These are phyloP conservation scores for Musa troglodytarum DNA, from an alignment of 176 grass and related monocot genomes.

Conservation along the genomic window DNA sequence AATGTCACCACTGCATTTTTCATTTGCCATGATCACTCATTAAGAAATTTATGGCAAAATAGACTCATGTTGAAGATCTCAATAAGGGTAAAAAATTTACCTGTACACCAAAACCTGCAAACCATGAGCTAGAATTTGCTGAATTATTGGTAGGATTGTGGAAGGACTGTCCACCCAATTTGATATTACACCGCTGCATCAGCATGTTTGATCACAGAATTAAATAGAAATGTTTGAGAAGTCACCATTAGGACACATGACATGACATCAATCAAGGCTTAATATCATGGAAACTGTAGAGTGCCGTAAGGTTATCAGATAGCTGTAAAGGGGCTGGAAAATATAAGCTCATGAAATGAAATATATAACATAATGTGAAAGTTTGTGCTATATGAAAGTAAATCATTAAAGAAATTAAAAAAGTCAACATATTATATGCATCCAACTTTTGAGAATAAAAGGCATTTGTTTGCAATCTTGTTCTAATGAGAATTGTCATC, in stretches of 20 bases:
- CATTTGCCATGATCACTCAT: background rate
- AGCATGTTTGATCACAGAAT: background rate
- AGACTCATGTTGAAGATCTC: background rate
- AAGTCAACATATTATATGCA: too few relatives aligned
- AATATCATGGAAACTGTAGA: too few relatives aligned
- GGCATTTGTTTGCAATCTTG: too few relatives aligned
- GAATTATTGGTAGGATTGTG: slow-evolving; percentile 53
- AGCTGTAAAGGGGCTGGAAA: too few relatives aligned
- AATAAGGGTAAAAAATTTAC: slow-evolving; percentile 18
- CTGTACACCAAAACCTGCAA: slow-evolving; percentile 71
- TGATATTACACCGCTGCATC: slow-evolving; percentile 35
- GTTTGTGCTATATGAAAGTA: too few relatives aligned
- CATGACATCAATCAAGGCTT: too few relatives aligned
- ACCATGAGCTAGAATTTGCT: slow-evolving; percentile 38
- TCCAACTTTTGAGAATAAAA: too few relatives aligned
- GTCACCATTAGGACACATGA: background rate
- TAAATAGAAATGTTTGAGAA: background rate
- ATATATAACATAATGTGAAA: too few relatives aligned
- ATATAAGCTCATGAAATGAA: too few relatives aligned
- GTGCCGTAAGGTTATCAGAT: too few relatives aligned
- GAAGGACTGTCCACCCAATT: slow-evolving; percentile 38
- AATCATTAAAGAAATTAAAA: too few relatives aligned
- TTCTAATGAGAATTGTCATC: too few relatives aligned
- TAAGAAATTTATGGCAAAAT: background rate
- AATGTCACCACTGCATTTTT: slow-evolving; percentile 48